These are phyloP conservation scores for Fusarium keratoplasticum DNA, from an alignment of 2,329 filamentous ascomycete species.

Conservation along the genomic window DNA sequence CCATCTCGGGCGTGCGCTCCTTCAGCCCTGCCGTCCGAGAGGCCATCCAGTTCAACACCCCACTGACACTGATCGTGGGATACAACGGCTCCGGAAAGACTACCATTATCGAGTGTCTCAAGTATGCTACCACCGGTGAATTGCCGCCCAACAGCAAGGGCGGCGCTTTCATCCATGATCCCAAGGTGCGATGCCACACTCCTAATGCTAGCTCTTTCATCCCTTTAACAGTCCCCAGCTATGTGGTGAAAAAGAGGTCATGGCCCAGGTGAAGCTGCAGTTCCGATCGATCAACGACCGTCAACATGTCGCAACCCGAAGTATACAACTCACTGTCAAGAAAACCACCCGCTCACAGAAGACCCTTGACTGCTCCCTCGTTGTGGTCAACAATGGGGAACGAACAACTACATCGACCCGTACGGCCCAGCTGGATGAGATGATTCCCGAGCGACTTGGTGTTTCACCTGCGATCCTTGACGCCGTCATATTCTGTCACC, in stretches of 20 bases:
- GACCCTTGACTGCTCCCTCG: conserved; percentile 83
- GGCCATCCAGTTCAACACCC: conserved; percentile 88
- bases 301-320: conserved; percentile 85
- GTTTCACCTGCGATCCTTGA: conserved; percentile 92
- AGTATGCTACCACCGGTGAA: conserved; percentile 96
- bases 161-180: conserved; percentile 96
- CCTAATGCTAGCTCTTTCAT: not conserved
- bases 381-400: conserved; percentile 84
- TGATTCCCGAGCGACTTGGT: conserved; percentile 87
- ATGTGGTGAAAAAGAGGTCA: conserved; percentile 85
- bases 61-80: conserved; percentile 94
- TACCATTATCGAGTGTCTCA: conserved; percentile 98
- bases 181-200: conserved; percentile 70
- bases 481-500: conserved; percentile 97
- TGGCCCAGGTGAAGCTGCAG: conserved; percentile 90
- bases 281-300: conserved; percentile 84
- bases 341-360: conserved; percentile 82
- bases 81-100: conserved; percentile 99
- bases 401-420: conserved; percentile 82
- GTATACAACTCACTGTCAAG: conserved; percentile 86
- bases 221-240: conserved; percentile 59
- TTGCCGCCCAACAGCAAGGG: conserved; percentile 91
- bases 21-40: conserved; percentile 82
- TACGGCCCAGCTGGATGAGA: conserved; percentile 82
- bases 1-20: conserved; percentile 85